phyloP scores from a whole-genome alignment of 106 monocot species.

The Acorus gramineus region DNA sequence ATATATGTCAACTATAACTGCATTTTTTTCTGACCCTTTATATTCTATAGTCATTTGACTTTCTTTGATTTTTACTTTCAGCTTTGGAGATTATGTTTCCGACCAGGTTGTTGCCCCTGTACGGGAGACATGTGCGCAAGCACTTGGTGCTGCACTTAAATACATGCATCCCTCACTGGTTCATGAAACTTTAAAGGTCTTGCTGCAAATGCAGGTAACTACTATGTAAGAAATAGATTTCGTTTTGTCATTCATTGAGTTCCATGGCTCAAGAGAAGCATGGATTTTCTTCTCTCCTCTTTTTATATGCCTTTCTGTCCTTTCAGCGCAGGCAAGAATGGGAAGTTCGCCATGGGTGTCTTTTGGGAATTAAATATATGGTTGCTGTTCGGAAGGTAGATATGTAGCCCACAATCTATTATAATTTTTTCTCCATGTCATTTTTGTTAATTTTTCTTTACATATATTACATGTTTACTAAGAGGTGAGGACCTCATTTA shows the following conservation, averaged over 20 bases:
- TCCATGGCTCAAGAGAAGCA: no score
- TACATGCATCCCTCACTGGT: slow-evolving; percentile 91
- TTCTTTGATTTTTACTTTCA: slow-evolving; percentile 13
- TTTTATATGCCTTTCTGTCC: slow-evolving; percentile 24
- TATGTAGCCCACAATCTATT: no score
- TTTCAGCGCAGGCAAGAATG: slow-evolving; percentile 97
- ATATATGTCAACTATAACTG: no score
- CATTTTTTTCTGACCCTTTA: no score
- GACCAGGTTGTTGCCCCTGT: slow-evolving; percentile 99
- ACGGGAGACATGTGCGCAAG: slow-evolving; percentile 96
- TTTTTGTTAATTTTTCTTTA: no score
- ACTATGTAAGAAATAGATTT: not conserved
- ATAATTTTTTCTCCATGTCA: no score
- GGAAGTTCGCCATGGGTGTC: slow-evolving; percentile 97
- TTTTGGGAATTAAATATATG: slow-evolving; percentile 90
- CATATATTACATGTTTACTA: no score
- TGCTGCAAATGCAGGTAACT: slow-evolving; percentile 90
- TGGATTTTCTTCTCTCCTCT: slow-evolving; percentile 2
- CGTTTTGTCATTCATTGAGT: no score
- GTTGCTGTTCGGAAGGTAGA: slow-evolving; percentile 75
- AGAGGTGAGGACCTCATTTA: no score
- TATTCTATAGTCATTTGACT: no score
- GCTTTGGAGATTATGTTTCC: slow-evolving; percentile 96
- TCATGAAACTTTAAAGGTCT: slow-evolving; percentile 60
- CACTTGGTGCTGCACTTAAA: slow-evolving; percentile 83